Conservation (phyloP, 495 filamentous ascomycete species). For the Bombardia bombarda region DNA sequence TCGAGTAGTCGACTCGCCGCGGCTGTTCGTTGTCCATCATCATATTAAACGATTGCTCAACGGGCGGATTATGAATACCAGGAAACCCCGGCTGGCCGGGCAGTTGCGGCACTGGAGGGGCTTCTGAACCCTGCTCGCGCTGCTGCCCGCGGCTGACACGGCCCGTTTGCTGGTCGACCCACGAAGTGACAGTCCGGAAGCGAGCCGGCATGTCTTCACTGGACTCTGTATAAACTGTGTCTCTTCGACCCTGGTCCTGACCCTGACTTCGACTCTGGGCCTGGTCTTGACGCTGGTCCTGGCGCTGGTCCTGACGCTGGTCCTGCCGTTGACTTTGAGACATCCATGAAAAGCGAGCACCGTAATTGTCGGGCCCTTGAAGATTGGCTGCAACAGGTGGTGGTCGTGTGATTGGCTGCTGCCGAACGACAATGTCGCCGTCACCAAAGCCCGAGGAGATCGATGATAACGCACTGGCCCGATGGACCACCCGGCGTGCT, state of each 20-base stretch:
- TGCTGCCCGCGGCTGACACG: slow-evolving; percentile 29
- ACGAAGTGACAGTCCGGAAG: slow-evolving; percentile 50
- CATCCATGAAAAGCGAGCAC: slow-evolving; percentile 32
- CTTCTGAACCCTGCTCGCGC: slow-evolving; percentile 10
- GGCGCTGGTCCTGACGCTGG: no score
- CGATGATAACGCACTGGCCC: slow-evolving; percentile 38
- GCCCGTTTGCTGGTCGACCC: slow-evolving; percentile 53
- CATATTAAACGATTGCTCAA: slow-evolving; percentile 23
- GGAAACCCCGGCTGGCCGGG: slow-evolving; percentile 19
- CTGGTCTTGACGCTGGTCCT: no score
- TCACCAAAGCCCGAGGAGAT: slow-evolving; percentile 49
- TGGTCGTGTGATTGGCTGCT: slow-evolving; percentile 2
- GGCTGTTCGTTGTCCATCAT: slow-evolving; percentile 31
- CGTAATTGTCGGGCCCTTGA: slow-evolving; percentile 6
- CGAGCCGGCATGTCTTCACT: slow-evolving; percentile 42
- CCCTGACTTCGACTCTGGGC: no score
- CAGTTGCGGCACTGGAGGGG: slow-evolving; percentile 18
- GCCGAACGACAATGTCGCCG: slow-evolving; percentile 34
- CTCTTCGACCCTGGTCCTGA: slow-evolving; percentile 18
- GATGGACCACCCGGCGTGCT: slow-evolving; percentile 21
- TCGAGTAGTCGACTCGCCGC: slow-evolving; percentile 15
- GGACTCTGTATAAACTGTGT: slow-evolving; percentile 39
- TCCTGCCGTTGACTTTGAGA: no score
- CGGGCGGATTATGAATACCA: slow-evolving; percentile 24
- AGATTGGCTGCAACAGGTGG: slow-evolving; percentile 7